Evolutionary conservation across 2,329 filamentous ascomycete species (phyloP).

Genomic region (Fusarium sarcochroum): DNA sequence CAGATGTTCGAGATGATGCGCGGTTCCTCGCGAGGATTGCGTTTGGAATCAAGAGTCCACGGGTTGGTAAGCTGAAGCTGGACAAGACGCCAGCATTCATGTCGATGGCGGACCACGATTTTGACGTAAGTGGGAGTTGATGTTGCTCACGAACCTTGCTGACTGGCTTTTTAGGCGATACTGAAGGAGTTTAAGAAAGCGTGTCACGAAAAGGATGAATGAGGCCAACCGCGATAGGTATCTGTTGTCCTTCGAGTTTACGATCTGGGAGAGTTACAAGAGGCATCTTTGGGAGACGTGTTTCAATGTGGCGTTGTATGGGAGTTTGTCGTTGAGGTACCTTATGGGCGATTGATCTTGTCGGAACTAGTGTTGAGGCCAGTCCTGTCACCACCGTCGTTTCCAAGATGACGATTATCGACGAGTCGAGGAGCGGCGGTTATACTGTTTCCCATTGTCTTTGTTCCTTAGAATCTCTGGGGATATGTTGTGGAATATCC

Average conservation of each 20-base stretch:
- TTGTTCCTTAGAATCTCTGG: too few species aligned
- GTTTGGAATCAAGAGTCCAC: slow-evolving; percentile 73
- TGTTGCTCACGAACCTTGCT: not conserved
- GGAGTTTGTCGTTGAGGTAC: not conserved
- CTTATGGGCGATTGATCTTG: not conserved
- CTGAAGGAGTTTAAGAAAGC: slow-evolving; percentile 43
- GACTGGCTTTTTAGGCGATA: slow-evolving; percentile 27
- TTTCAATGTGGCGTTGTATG: not conserved
- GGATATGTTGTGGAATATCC: too few species aligned
- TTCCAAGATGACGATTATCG: too few species aligned
- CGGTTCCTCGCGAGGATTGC: slow-evolving; percentile 71
- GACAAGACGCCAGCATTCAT: slow-evolving; percentile 62
- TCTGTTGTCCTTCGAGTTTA: not conserved
- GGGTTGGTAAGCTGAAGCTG: slow-evolving; percentile 64
- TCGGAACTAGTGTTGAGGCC: not conserved
- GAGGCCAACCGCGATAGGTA: not conserved
- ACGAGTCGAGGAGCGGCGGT: too few species aligned
- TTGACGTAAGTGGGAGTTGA: slow-evolving; percentile 55
- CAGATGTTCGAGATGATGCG: slow-evolving; percentile 68
- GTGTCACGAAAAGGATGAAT: slow-evolving; percentile 33
- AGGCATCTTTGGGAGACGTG: not conserved
- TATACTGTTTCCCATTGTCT: too few species aligned
- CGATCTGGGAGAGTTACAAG: not conserved
- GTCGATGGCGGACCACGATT: slow-evolving; percentile 68
- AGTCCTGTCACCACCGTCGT: too few species aligned